Evolutionary conservation across 805 yeast genomes (phyloP).

Genomic region (Isabelozyma pseudorhagii): DNA sequence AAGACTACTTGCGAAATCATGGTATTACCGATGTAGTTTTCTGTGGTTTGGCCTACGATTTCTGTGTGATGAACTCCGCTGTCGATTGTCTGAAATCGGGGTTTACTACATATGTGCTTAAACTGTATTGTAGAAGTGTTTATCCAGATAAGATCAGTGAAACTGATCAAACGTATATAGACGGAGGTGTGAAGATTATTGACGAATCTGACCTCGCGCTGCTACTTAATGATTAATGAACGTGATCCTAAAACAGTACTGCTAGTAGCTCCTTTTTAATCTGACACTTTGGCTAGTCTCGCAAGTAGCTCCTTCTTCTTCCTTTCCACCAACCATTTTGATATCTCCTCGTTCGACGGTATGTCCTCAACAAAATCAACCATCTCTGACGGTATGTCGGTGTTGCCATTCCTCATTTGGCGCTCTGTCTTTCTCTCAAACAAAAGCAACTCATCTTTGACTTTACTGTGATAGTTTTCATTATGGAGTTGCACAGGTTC

Average conservation of each 20-base stretch:
- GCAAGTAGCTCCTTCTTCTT: constrained; percentile 42
- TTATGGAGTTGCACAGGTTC: not conserved
- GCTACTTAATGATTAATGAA: not conserved
- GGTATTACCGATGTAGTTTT: constrained; percentile 60
- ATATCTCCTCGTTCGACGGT: constrained; percentile 41
- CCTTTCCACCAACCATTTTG: constrained; percentile 43
- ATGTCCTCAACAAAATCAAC: constrained; percentile 16
- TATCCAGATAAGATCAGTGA: constrained; percentile 36
- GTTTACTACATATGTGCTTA: constrained; percentile 59
- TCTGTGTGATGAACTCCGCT: constrained; percentile 78
- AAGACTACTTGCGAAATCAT: constrained; percentile 40
- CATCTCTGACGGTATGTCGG: not conserved
- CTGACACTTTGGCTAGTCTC: constrained; percentile 21
- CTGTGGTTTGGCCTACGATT: constrained; percentile 86
- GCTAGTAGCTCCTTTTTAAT: not conserved
- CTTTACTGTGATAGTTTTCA: not conserved
- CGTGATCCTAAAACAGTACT: not conserved
- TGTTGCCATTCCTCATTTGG: not conserved
- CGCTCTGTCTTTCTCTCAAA: constrained; percentile 24
- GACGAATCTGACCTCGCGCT: not conserved
- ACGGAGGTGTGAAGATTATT: constrained; percentile 31
- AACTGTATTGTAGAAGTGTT: constrained; percentile 56
- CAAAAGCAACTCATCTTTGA: constrained; percentile 16
- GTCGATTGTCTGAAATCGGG: constrained; percentile 62
- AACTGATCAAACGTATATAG: constrained; percentile 30